Evolutionary conservation across 2,329 filamentous ascomycete genomes (phyloP), one percentile per base, ranked within the genome.

Genomic region (Penicillium sp.): DNA sequence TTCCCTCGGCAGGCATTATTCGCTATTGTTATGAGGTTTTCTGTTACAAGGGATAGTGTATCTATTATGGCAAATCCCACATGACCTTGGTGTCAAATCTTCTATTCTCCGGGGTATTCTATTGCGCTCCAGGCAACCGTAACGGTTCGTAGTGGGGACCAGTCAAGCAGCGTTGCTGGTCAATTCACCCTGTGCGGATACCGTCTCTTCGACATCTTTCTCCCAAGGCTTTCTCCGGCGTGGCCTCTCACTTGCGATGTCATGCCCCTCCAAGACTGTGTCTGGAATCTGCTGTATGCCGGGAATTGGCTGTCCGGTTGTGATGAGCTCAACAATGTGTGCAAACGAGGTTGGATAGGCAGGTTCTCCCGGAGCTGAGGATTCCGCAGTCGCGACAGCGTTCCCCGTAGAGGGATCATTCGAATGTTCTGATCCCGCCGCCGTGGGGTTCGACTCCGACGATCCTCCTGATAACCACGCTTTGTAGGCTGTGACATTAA

Each of bases 221-320:
- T 96, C 93, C 93, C 93, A 97, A 1, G 93, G 93, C 76, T 89
- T 89, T 70, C 77, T 82, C 66, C 87, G 80, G 65, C 75, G 79
- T n/a, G 78, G 70, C 22, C 79, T 81, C n/a, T 78, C 79, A 55
- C 81, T 79, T 51, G 80, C 73, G 22, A 83, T 84, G 60, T 89
- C 88, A 60, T 91, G 85, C 4, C 89, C 89, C 55, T 87, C 82
- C 19, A 93, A 81, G 5, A 96, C 81, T 0, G 89, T 95, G 65
- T 91, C 85, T 4, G 93, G 92, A 54, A 97, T 94, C 63, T 96
- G 86, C 66, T 88, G 87, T 69, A 97, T 96, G 0, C 93, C 93
- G 1, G 92, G 92, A 44, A 97, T 89, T 0, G 90, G 88, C 67
- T 91, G 87, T 54, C 92, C 92, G 31, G 87, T 88, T 24, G 91